Evolutionary conservation across 1,284 basidiomycete genomes (phyloP).

Genomic region (Pascua guehoae): DNA sequence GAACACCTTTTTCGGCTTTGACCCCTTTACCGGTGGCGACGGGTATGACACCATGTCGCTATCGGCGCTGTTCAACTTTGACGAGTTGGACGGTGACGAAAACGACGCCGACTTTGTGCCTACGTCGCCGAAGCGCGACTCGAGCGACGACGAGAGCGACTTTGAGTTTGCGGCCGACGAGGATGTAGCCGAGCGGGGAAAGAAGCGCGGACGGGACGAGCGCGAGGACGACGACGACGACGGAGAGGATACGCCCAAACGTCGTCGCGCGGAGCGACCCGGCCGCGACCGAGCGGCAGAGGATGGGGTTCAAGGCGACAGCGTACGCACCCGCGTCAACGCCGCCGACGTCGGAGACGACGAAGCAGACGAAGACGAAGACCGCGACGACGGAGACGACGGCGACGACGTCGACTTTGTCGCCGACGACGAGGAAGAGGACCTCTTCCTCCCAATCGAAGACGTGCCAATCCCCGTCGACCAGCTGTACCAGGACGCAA

Average conservation of each 20-base stretch:
- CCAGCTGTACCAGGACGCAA: constrained; percentile 16
- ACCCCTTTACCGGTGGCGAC: constrained; percentile 10
- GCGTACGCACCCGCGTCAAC: neutral
- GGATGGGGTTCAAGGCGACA: neutral
- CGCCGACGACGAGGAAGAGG: constrained; percentile 55
- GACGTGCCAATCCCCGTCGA: constrained; percentile 33
- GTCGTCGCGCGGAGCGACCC: too few relatives aligned
- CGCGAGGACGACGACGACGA: constrained; percentile 4
- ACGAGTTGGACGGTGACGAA: constrained; percentile 13
- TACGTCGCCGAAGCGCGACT: constrained; percentile 13
- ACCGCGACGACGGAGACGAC: neutral
- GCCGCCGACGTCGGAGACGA: neutral
- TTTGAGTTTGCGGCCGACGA: neutral
- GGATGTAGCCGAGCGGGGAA: neutral
- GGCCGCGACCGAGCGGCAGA: too few relatives aligned
- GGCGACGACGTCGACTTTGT: neutral
- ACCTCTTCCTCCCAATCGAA: constrained; percentile 37
- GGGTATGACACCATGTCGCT: constrained; percentile 15
- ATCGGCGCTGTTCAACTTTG: constrained; percentile 13
- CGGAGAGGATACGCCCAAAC: neutral
- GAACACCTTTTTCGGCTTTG: neutral
- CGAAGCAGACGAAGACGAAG: neutral
- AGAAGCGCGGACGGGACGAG: constrained; percentile 6
- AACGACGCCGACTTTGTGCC: constrained; percentile 20
- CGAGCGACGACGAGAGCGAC: constrained; percentile 13